These are phyloP conservation scores for Metahyphopichia silvanorum DNA, from an alignment of 805 yeast species.

Conservation along the genomic window DNA sequence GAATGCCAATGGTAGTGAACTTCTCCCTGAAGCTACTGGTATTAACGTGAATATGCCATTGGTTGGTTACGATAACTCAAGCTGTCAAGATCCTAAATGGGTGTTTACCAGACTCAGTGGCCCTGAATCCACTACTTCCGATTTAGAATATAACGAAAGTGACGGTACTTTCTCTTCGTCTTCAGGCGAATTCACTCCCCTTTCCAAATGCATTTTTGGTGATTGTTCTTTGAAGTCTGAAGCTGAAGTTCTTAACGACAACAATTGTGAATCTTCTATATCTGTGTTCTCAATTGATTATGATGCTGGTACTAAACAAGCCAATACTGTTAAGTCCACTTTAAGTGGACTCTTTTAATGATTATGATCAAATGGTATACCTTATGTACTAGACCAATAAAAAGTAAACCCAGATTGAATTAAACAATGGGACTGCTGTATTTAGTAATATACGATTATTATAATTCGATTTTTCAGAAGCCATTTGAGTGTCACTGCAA, in stretches of 20 bases:
- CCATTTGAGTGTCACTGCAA: no score
- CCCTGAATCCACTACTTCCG: conserved; percentile 24
- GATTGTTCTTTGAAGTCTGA: conserved; percentile 45
- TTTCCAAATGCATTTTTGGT: conserved; percentile 36
- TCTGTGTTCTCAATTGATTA: conserved; percentile 48
- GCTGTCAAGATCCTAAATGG: conserved; percentile 43
- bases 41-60: conserved; percentile 48
- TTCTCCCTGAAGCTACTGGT: conserved; percentile 44
- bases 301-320: conserved; percentile 29
- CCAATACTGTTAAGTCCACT: conserved; percentile 9
- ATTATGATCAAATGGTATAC: no score
- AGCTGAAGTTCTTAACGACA: conserved; percentile 22
- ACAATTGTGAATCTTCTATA: conserved; percentile 41
- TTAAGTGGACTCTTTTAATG: conserved; percentile 1
- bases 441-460: no score
- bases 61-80: conserved; percentile 38
- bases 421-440: no score
- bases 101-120: conserved; percentile 48
- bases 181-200: conserved; percentile 11
- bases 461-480: no score
- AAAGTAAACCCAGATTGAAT: no score
- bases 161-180: conserved; percentile 23
- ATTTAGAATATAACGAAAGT: conserved; percentile 37
- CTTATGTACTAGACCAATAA: no score
- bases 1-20: conserved; percentile 27